These are phyloP conservation scores for Aspergillus mulundensis DNA, from an alignment of 495 filamentous ascomycete genomes.

Conservation along the genomic window DNA sequence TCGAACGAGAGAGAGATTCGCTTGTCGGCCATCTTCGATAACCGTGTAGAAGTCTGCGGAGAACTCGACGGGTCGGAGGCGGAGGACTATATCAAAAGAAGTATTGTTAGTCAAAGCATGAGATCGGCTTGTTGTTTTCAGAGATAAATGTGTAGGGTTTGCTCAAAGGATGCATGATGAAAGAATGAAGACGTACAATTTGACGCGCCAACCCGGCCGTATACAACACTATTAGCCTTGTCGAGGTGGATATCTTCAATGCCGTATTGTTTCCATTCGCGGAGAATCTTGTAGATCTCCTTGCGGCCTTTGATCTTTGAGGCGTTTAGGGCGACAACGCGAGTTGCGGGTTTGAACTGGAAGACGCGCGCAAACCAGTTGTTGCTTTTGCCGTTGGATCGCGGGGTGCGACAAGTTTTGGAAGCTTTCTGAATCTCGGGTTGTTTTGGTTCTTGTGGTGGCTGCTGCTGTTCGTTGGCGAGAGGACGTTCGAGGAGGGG, in stretches of 20 bases:
- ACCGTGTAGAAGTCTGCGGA: slow-evolving; percentile 80
- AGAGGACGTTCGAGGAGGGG: slow-evolving; percentile 16
- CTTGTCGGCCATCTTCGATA: slow-evolving; percentile 67
- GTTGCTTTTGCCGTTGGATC: slow-evolving; percentile 30
- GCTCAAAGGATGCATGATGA: neutral
- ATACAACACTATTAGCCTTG: slow-evolving; percentile 67
- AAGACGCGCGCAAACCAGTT: slow-evolving; percentile 88
- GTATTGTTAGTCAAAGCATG: neutral
- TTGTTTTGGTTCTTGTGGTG: neutral
- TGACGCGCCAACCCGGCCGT: slow-evolving; percentile 63
- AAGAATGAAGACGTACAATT: slow-evolving; percentile 56
- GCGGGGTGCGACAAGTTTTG: slow-evolving; percentile 7
- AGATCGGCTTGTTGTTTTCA: neutral
- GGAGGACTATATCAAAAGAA: slow-evolving; percentile 49
- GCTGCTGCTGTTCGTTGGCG: slow-evolving; percentile 13
- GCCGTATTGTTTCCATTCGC: slow-evolving; percentile 75
- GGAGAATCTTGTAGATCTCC: slow-evolving; percentile 67
- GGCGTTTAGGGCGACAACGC: slow-evolving; percentile 68
- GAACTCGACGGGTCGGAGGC: slow-evolving; percentile 73
- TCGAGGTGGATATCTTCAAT: slow-evolving; percentile 71
- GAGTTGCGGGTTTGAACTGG: slow-evolving; percentile 76
- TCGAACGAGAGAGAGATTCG: slow-evolving; percentile 69
- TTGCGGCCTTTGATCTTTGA: slow-evolving; percentile 65
- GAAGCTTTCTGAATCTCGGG: slow-evolving; percentile 14
- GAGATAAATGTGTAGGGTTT: neutral